Evolutionary conservation across 2,329 filamentous ascomycete species (phyloP).

Genomic region (Ampelomyces quisqualis): DNA sequence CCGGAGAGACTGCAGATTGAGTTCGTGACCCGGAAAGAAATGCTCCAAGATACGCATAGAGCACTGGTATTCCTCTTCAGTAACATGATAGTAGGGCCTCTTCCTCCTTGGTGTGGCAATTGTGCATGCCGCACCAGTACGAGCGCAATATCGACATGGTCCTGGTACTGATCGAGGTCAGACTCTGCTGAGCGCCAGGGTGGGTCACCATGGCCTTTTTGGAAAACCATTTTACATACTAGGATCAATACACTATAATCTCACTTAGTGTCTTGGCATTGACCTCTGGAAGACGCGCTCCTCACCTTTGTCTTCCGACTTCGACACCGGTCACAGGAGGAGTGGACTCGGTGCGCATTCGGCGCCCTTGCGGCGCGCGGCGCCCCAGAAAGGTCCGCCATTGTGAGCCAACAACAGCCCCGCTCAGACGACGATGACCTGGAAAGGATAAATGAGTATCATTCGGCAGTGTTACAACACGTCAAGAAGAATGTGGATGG

Average conservation of each 20-base stretch:
- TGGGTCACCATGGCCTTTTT: background rate
- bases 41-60: slow-evolving; percentile 42
- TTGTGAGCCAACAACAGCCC: slow-evolving; percentile 18
- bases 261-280: slow-evolving; percentile 31
- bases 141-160: slow-evolving; percentile 43
- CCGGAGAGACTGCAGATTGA: slow-evolving; percentile 38
- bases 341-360: slow-evolving; percentile 39
- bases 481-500: slow-evolving; percentile 13
- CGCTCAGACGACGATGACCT: slow-evolving; percentile 7
- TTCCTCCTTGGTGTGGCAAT: slow-evolving; percentile 41
- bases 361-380: slow-evolving; percentile 25
- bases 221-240: slow-evolving; percentile 23
- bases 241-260: slow-evolving; percentile 41
- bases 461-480: slow-evolving; percentile 20
- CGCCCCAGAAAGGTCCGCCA: slow-evolving; percentile 30
- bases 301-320: slow-evolving; percentile 43
- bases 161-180: slow-evolving; percentile 39
- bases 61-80: slow-evolving; percentile 44
- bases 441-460: slow-evolving; percentile 15
- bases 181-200: slow-evolving; percentile 8
- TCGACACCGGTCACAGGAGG: slow-evolving; percentile 42
- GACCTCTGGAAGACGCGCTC: slow-evolving; percentile 1
- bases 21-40: slow-evolving; percentile 40
- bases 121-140: slow-evolving; percentile 39
- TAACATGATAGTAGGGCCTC: slow-evolving; percentile 44